Evolutionary conservation across 371 early-diverging fungal species (phyloP).

Genomic region (Basidiobolus meristosporus): DNA sequence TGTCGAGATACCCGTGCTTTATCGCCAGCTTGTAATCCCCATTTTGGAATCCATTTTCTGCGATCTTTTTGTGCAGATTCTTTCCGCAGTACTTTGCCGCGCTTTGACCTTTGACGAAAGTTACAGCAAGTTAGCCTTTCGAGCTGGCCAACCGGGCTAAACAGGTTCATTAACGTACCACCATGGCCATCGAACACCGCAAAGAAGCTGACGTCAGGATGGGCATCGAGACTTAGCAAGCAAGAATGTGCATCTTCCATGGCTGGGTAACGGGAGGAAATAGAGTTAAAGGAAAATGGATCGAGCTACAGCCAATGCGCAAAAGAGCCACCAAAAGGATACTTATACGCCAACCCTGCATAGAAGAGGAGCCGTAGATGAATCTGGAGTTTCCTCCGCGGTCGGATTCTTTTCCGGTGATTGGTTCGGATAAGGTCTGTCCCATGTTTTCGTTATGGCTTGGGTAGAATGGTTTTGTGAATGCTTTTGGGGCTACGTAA

Average conservation of each 20-base stretch:
- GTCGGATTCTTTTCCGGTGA: slow-evolving; percentile 69
- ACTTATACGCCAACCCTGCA: slow-evolving; percentile 98
- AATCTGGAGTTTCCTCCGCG: slow-evolving; percentile 48
- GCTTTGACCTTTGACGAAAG: slow-evolving; percentile 20
- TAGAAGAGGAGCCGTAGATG: slow-evolving; percentile 67
- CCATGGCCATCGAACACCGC: slow-evolving; percentile 97
- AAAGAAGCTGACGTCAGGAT: slow-evolving; percentile 44
- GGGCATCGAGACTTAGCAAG: slow-evolving; percentile 31
- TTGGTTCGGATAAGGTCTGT: slow-evolving; percentile 85
- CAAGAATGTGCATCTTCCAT: slow-evolving; percentile 97
- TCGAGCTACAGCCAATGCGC: too few relatives aligned
- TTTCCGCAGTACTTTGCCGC: slow-evolving; percentile 77
- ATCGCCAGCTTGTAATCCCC: slow-evolving; percentile 49
- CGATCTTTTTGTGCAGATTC: slow-evolving; percentile 44
- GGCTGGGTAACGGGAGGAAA: slow-evolving; percentile 21
- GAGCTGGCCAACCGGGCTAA: too few relatives aligned
- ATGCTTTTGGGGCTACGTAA: too few relatives aligned
- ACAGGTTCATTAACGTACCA: too few relatives aligned
- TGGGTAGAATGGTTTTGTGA: too few relatives aligned
- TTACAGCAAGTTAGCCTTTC: too few relatives aligned
- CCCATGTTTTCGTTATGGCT: too few relatives aligned
- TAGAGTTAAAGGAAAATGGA: too few relatives aligned
- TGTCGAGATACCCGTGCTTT: slow-evolving; percentile 55
- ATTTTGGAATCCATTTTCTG: slow-evolving; percentile 33
- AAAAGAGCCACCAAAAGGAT: slow-evolving; percentile 22